Base-by-base conservation (phyloP, 106 monocot genomes). In the Triglochin maritima region DNA sequence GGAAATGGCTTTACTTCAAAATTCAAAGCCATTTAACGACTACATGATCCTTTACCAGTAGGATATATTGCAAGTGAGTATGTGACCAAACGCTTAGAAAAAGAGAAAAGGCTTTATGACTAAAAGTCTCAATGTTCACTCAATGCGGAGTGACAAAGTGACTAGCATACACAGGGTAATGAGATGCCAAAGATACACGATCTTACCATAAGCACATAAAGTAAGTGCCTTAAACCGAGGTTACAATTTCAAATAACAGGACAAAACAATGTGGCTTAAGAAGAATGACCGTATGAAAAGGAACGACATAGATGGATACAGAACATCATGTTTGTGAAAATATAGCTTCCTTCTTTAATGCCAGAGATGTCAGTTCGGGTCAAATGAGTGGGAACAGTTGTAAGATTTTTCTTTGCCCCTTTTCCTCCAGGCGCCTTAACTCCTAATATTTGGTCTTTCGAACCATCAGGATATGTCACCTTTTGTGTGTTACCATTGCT, bases 301-400 rank as follows among this genome's bases (percentile, higher is more conserved):
- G 2, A 14, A 47, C 47, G 10, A 1, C 50, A 62, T 46, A 57
- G 65, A 60, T 82, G 88, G 96, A 98, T 98, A 98, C 98, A 98
- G 66, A 98, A 86, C 74, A 98, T 81, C 88, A 92, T 82, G 49
- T 88, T 84, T 57, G 79, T 62, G 76, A 92, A 98, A 69, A 98
- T 82, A 4, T 62, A 65, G 7, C 86, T 84, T 47, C 87, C 78
- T 67, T 56, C 87, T 72, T 86, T 92, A 5, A 92, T 68, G 60
- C 57, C 73, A 48, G 98, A 88, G 10, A 89, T 55, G 76, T 98
- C 88, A 16, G 92, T 86, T 80, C 89, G 81, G 17, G 79, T 60
- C 46, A 92, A 81, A 79, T 92, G 91, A 48, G 88, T 58, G 69
- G 88, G 86, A 56, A 98, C 80, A 65, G 77, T 53, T 41, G 83